Evolutionary conservation across 139 green algal genomes (phyloP).

Genomic region (Trebouxia sp.): DNA sequence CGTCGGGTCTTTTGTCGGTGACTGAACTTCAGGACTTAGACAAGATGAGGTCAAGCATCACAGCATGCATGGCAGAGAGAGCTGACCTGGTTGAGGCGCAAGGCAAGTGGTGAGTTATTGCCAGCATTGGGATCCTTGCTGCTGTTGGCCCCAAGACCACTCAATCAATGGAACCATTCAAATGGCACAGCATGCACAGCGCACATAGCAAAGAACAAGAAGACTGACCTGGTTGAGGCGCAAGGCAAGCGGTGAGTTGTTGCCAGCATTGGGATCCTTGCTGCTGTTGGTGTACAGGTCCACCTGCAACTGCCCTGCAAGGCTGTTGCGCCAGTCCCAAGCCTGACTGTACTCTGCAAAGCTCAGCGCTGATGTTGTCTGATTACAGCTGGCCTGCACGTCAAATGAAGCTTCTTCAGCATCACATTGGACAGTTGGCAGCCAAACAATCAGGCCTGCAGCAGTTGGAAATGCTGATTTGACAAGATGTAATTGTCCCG

Average conservation of each 20-base stretch:
- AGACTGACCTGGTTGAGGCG: neutral
- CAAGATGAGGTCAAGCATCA: no score
- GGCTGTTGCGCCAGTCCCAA: neutral
- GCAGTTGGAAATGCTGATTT: no score
- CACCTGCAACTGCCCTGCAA: neutral
- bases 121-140: conserved; percentile 12
- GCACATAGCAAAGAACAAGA: neutral
- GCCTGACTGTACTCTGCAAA: conserved; percentile 13
- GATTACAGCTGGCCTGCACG: neutral
- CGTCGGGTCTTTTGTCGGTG: no score
- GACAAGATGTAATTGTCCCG: neutral
- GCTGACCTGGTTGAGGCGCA: neutral
- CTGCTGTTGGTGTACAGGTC: neutral
- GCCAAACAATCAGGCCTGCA: neutral
- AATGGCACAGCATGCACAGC: no score
- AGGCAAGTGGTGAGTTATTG: neutral
- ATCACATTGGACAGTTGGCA: neutral
- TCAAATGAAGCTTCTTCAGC: neutral
- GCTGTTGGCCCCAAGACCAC: no score
- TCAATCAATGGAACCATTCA: no score
- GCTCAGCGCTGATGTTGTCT: neutral
- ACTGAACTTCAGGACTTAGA: no score
- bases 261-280: conserved; percentile 10
- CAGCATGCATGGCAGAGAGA: neutral
- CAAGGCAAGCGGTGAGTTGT: neutral